Evolutionary conservation across 768 basidiomycete genomes (phyloP).

Genomic region (Leccinum boreale): DNA sequence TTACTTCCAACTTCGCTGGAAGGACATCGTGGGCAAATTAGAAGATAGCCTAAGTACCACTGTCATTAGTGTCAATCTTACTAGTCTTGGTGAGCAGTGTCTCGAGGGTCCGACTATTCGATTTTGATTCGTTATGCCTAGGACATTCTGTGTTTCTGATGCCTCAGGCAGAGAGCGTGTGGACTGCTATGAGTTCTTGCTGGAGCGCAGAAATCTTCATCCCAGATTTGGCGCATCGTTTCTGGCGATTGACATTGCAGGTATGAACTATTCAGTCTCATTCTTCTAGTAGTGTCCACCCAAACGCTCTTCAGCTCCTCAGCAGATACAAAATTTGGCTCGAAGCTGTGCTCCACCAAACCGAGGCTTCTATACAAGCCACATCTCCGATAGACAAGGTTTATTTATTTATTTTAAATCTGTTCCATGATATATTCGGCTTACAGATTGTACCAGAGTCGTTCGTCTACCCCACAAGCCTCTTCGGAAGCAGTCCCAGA

Average conservation of each 20-base stretch:
- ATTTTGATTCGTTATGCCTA: conserved; percentile 6
- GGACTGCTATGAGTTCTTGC: conserved; percentile 70
- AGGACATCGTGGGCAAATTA: conserved; percentile 77
- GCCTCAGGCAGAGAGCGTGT: conserved; percentile 63
- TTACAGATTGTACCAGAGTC: conserved; percentile 29
- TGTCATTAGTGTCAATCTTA: conserved; percentile 36
- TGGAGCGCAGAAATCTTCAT: conserved; percentile 89
- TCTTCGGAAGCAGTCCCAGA: conserved; percentile 52
- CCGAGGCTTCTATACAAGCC: conserved; percentile 38
- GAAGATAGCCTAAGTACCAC: conserved; percentile 60
- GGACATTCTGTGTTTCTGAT: conserved; percentile 45
- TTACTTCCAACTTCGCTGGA: conserved; percentile 97
- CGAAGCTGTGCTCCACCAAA: conserved; percentile 46
- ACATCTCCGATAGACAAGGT: conserved; percentile 37
- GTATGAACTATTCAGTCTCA: conserved; percentile 35
- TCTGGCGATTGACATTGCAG: conserved; percentile 92
- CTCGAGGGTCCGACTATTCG: background rate
- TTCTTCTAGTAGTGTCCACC: background rate
- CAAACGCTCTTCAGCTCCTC: conserved; percentile 53
- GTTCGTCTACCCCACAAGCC: conserved; percentile 51
- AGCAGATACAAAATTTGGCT: conserved; percentile 81
- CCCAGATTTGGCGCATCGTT: conserved; percentile 75
- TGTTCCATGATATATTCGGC: background rate
- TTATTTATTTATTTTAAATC: too few relatives aligned
- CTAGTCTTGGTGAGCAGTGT: conserved; percentile 39